Conservation (phyloP, 768 basidiomycete genomes). For the Russula compacta region DNA sequence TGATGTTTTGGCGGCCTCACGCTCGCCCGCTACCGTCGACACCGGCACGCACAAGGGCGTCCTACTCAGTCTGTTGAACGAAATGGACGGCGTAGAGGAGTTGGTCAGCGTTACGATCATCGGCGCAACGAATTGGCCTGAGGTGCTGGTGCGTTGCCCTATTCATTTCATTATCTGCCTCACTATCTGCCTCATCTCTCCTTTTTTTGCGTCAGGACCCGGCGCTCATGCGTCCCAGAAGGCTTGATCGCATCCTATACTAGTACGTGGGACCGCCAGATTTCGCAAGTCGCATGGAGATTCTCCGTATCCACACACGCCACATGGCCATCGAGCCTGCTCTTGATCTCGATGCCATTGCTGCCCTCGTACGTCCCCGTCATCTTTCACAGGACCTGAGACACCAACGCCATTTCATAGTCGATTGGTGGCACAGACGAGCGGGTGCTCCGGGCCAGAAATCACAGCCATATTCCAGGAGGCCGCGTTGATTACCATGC, state of each 20-base stretch:
- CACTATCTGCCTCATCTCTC: background rate
- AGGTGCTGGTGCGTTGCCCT: conserved; percentile 33
- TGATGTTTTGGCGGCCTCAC: conserved; percentile 81
- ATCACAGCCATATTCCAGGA: conserved; percentile 90
- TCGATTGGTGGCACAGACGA: conserved; percentile 45
- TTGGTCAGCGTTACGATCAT: conserved; percentile 90
- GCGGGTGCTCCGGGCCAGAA: conserved; percentile 96
- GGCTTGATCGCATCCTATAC: conserved; percentile 89
- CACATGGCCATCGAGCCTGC: conserved; percentile 75
- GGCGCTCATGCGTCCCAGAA: conserved; percentile 89
- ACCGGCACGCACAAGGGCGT: conserved; percentile 73
- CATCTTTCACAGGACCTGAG: background rate
- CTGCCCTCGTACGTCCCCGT: conserved; percentile 45
- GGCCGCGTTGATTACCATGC: conserved; percentile 90
- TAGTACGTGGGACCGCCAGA: conserved; percentile 94
- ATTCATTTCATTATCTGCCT: conserved; percentile 21
- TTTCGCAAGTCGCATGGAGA: conserved; percentile 67
- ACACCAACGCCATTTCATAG: background rate
- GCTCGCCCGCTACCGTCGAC: conserved; percentile 43
- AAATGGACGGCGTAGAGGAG: conserved; percentile 98
- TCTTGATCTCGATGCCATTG: conserved; percentile 60
- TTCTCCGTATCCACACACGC: conserved; percentile 64
- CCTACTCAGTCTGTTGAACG: conserved; percentile 86
- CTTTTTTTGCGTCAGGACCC: conserved; percentile 53
- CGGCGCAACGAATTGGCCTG: conserved; percentile 93